Base-by-base conservation (phyloP, 1,284 basidiomycete genomes). In the Paramarasmius palmivorus region DNA sequence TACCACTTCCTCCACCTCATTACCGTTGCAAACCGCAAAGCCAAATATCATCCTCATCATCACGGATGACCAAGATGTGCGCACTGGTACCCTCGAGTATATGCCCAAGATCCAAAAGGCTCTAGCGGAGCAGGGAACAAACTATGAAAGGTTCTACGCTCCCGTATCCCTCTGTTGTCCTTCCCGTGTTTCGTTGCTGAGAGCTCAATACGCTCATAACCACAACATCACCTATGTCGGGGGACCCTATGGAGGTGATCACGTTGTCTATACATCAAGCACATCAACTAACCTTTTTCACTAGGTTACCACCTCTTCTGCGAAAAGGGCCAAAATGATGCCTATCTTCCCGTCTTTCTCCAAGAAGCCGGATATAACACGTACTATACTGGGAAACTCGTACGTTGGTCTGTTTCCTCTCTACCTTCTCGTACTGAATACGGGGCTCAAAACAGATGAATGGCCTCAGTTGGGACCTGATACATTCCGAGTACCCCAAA, bases 351-450 rank as follows among this genome's bases (percentile, higher is more conserved):
- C 4, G 4, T 36, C 12, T 52, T 34, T 15, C 35, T 52, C 17
- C 50, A 52, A 37, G 12, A 23, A 19, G 50, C 50, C 5, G 50
- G 50, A 15, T 52, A 52, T 23, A 41, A 29, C 14, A 52, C 50
- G 3, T 52, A 52, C 23, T 52, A 52, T 26, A 52, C 41, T 15
- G 50, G 50, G 5, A 52, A 52, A 42, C 23, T 52, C 19, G 40
- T 52, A 10, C 22, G 34, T 32, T 2, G 15, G 7, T 41, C 15
- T 19, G 37, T 32, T 14, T 25, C 40, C 19, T 39, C n/a, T 14
- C 14, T 39, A n/a, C 26, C n/a, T 26, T 32, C 5, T 46, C 7
- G n/a, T 17, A 12, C 29, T 32, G 29, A 32, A 6, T 12, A n/a
- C n/a, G n/a, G n/a, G n/a, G n/a, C 29, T 32, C 29, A 6, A 32